Conservation (phyloP, 2,329 filamentous ascomycete species). For the Fusarium penzigii region DNA sequence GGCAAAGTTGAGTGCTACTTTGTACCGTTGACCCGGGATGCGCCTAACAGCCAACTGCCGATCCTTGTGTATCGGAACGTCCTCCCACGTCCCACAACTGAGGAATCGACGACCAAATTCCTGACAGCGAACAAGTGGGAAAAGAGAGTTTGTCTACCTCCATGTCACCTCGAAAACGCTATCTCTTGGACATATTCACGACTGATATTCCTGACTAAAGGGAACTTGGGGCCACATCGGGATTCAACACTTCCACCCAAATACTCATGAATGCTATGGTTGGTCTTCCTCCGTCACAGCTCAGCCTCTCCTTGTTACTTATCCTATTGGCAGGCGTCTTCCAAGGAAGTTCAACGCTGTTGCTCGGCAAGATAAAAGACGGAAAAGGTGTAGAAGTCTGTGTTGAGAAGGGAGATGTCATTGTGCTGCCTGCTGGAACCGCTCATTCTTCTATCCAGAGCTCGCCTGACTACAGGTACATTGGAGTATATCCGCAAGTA, state of each 20-base stretch:
- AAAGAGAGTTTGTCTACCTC: constrained; percentile 5
- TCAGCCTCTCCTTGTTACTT: neutral
- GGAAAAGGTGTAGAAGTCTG: constrained; percentile 15
- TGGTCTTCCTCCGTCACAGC: neutral
- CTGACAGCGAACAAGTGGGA: constrained; percentile 25
- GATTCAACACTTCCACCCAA: constrained; percentile 26
- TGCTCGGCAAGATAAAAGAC: constrained; percentile 20
- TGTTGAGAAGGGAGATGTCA: constrained; percentile 21
- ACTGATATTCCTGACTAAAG: neutral
- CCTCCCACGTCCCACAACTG: constrained; percentile 11
- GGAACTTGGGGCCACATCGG: constrained; percentile 25
- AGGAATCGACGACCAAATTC: constrained; percentile 13
- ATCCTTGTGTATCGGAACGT: constrained; percentile 23
- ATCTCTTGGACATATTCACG: too few relatives aligned
- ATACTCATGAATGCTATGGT: constrained; percentile 28
- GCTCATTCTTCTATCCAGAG: constrained; percentile 20
- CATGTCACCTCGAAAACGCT: neutral
- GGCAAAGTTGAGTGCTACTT: constrained; percentile 16
- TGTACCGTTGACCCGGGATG: constrained; percentile 13
- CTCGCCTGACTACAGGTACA: constrained; percentile 22
- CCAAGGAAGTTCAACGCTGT: constrained; percentile 20
- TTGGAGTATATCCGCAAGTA: constrained; percentile 24
- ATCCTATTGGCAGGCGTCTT: constrained; percentile 16
- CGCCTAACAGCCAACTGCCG: constrained; percentile 22
- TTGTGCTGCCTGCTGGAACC: constrained; percentile 23